Percentiles rank a stretch among this genome's conserved stretches.
Conservation (phyloP, 306 rosid species). For the Mimosa bimucronata region DNA sequence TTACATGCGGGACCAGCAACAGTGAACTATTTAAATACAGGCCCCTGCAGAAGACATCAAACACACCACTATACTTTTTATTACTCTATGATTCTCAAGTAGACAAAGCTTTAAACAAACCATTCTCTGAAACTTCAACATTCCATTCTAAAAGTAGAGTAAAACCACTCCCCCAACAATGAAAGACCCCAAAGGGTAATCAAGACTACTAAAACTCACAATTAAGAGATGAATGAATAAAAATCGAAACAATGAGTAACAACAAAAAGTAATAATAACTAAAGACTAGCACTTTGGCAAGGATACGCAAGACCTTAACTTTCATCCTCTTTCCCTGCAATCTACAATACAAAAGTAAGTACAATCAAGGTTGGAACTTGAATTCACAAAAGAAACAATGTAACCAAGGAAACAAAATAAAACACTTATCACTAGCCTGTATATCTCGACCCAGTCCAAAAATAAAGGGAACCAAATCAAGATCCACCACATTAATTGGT, state of each 20-base stretch:
- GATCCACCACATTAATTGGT: not conserved
- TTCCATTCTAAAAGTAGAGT: not conserved
- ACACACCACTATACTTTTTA: not conserved
- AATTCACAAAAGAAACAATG: not conserved
- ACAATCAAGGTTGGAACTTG: not conserved
- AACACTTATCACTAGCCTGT: not conserved
- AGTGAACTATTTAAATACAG: not conserved
- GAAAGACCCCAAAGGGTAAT: not conserved
- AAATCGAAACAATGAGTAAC: not conserved
- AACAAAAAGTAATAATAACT: not conserved
- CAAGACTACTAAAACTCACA: not conserved
- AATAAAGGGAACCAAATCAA: not conserved
- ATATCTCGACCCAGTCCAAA: not conserved
- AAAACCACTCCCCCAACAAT: not conserved
- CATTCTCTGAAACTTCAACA: not conserved
- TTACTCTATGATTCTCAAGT: not conserved
- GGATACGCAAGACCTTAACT: conserved; percentile 66
- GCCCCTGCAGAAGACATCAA: not conserved
- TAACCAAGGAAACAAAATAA: not conserved
- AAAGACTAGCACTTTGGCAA: conserved; percentile 9
- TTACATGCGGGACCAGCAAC: not conserved
- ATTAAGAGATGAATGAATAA: not conserved
- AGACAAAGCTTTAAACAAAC: not conserved
- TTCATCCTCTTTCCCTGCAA: conserved; percentile 43
- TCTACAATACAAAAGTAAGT: not conserved